Percentiles rank a stretch among this genome's conserved stretches.
Conservation (phyloP, 1,284 basidiomycete genomes). For the Takashimella tepidaria region DNA sequence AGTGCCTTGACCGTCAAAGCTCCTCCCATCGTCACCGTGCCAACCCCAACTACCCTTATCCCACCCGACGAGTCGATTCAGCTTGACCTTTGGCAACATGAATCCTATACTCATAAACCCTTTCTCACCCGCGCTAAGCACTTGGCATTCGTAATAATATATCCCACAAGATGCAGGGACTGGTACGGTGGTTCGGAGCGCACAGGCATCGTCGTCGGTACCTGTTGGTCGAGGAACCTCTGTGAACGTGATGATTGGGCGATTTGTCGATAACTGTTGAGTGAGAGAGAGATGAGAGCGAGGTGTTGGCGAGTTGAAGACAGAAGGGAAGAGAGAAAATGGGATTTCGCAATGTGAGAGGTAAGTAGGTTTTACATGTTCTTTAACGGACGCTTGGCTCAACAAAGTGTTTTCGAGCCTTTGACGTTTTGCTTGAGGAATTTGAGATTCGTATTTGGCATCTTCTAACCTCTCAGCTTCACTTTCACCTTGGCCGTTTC, state of each 20-base stretch:
- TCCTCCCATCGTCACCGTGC: conserved; percentile 83
- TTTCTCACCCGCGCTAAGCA: conserved; percentile 54
- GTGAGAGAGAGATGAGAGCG: conserved; percentile 7
- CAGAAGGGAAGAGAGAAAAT: conserved; percentile 5
- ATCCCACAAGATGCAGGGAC: conserved; percentile 79
- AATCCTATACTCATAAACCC: conserved; percentile 83
- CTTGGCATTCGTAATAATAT: conserved; percentile 84
- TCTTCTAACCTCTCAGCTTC: background rate
- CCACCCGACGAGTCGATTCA: conserved; percentile 80
- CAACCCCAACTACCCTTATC: conserved; percentile 87
- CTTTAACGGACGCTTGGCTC: too few relatives aligned
- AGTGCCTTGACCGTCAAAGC: conserved; percentile 66
- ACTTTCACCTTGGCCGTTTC: background rate
- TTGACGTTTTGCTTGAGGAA: background rate
- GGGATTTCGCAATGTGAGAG: conserved; percentile 48
- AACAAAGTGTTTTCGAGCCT: too few relatives aligned
- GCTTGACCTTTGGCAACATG: conserved; percentile 54
- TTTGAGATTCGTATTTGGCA: background rate
- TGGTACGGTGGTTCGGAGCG: conserved; percentile 65
- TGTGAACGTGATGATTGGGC: conserved; percentile 32
- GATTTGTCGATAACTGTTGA: background rate
- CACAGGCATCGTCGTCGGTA: conserved; percentile 72
- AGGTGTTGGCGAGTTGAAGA: conserved; percentile 6
- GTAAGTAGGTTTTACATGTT: conserved; percentile 24
- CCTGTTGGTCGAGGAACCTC: conserved; percentile 39